These are phyloP conservation scores for Mortierella polycephala DNA, from an alignment of 371 early-diverging fungal genomes.

Conservation along the genomic window DNA sequence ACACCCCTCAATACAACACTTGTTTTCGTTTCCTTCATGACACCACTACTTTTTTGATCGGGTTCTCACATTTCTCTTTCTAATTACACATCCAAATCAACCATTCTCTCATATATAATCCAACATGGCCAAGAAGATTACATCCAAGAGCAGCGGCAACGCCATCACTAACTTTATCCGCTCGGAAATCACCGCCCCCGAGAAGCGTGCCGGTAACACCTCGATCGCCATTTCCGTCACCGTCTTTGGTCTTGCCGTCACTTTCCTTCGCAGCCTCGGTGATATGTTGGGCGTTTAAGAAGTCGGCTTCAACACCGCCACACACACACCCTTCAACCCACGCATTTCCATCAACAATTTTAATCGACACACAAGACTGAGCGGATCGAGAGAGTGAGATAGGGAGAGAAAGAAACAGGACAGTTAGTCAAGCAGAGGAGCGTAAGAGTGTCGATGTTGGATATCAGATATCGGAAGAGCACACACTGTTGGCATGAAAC, in stretches of 20 bases:
- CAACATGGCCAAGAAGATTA: slow-evolving; percentile 51
- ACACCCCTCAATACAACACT: too few relatives aligned
- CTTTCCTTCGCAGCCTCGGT: slow-evolving; percentile 74
- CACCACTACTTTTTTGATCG: slow-evolving; percentile 5
- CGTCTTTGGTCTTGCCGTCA: slow-evolving; percentile 71
- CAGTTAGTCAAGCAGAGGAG: background rate
- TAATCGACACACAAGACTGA: background rate
- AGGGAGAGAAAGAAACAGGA: background rate
- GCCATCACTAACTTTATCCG: slow-evolving; percentile 55
- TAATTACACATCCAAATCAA: slow-evolving; percentile 7
- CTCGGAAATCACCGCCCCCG: slow-evolving; percentile 56
- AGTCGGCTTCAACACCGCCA: background rate
- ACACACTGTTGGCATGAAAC: background rate
- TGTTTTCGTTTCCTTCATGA: slow-evolving; percentile 3
- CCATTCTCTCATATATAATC: slow-evolving; percentile 2
- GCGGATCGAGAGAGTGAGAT: background rate
- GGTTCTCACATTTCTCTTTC: slow-evolving; percentile 4
- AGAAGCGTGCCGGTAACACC: slow-evolving; percentile 65
- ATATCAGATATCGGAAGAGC: too few relatives aligned
- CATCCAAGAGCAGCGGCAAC: slow-evolving; percentile 53
- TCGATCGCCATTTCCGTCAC: slow-evolving; percentile 71
- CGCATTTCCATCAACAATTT: background rate
- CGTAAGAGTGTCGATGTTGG: too few relatives aligned
- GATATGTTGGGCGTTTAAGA: slow-evolving; percentile 71
- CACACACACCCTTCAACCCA: background rate